These are phyloP conservation scores for Pseudonitzschia delicatissima DNA, from an alignment of 108 stramenopile species.

Conservation along the genomic window DNA sequence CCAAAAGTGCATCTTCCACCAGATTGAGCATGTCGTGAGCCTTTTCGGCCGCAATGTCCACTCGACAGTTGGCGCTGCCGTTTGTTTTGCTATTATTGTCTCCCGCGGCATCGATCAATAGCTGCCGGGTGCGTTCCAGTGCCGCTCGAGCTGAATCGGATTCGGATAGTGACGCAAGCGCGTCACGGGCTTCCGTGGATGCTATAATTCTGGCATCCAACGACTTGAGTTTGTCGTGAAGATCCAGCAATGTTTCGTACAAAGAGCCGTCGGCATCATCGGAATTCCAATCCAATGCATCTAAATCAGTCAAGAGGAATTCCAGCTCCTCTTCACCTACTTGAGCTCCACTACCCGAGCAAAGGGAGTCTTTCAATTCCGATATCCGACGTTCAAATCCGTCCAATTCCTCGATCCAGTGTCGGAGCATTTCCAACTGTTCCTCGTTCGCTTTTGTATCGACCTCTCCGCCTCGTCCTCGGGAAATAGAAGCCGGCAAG, in stretches of 20 bases:
- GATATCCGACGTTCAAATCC: constrained; percentile 53
- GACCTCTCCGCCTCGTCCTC: neutral
- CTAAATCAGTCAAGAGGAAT: constrained; percentile 9
- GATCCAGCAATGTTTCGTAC: constrained; percentile 45
- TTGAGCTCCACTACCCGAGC: neutral
- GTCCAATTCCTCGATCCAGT: constrained; percentile 78
- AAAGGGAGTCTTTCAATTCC: constrained; percentile 32
- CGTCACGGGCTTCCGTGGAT: constrained; percentile 49
- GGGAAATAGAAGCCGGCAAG: constrained; percentile 42
- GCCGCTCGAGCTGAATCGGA: constrained; percentile 59
- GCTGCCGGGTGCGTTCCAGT: constrained; percentile 55
- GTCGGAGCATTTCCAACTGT: constrained; percentile 52
- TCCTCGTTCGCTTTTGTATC: constrained; percentile 17
- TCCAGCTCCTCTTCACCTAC: constrained; percentile 5
- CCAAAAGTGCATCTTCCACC: constrained; percentile 51
- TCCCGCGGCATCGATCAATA: constrained; percentile 43
- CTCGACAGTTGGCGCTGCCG: neutral
- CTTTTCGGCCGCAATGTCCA: constrained; percentile 51
- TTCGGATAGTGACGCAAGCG: constrained; percentile 48
- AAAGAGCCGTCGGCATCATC: constrained; percentile 29
- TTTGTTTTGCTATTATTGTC: constrained; percentile 1
- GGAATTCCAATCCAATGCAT: constrained; percentile 15
- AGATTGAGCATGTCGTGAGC: constrained; percentile 70
- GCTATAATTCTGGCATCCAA: constrained; percentile 51
- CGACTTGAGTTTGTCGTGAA: constrained; percentile 47